phyloP scores from a whole-genome alignment of 306 rosid species.

The Vachellia collinsii region DNA sequence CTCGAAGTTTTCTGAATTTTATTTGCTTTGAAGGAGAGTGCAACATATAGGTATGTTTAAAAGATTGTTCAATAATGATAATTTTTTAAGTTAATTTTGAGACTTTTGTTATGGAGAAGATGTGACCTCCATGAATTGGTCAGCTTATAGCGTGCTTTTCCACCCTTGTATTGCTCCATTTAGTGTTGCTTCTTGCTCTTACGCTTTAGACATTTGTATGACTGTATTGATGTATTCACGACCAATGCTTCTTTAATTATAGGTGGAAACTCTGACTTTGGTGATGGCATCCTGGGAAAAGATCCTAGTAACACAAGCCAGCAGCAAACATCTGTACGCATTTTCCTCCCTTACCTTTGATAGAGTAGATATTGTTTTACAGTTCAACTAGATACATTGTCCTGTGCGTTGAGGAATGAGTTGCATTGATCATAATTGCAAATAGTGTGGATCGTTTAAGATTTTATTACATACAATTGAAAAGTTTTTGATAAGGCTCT shows the following conservation, averaged over 20 bases:
- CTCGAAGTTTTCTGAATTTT: neutral
- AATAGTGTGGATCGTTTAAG: neutral
- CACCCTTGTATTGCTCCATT: neutral
- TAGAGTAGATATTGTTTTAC: slow-evolving; percentile 13
- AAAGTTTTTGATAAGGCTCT: slow-evolving; percentile 20
- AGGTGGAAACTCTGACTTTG: slow-evolving; percentile 67
- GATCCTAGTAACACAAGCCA: slow-evolving; percentile 46
- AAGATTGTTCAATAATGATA: neutral
- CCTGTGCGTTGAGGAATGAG: neutral
- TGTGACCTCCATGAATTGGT: slow-evolving; percentile 12
- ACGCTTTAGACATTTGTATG: slow-evolving; percentile 30
- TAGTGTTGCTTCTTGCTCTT: slow-evolving; percentile 16
- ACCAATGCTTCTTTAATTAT: slow-evolving; percentile 33
- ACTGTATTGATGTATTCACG: slow-evolving; percentile 5
- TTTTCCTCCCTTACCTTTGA: slow-evolving; percentile 17
- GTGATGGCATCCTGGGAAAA: slow-evolving; percentile 55
- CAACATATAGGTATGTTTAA: slow-evolving; percentile 6
- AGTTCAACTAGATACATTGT: neutral
- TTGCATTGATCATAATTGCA: neutral
- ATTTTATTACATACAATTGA: neutral
- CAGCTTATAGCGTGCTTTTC: slow-evolving; percentile 5
- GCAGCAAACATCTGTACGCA: slow-evolving; percentile 56
- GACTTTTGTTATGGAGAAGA: slow-evolving; percentile 1
- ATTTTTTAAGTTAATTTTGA: neutral
- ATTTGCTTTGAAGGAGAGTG: neutral